These are phyloP conservation scores for Nyssa sinensis DNA, from an alignment of 148 eudicot species.

Conservation along the genomic window DNA sequence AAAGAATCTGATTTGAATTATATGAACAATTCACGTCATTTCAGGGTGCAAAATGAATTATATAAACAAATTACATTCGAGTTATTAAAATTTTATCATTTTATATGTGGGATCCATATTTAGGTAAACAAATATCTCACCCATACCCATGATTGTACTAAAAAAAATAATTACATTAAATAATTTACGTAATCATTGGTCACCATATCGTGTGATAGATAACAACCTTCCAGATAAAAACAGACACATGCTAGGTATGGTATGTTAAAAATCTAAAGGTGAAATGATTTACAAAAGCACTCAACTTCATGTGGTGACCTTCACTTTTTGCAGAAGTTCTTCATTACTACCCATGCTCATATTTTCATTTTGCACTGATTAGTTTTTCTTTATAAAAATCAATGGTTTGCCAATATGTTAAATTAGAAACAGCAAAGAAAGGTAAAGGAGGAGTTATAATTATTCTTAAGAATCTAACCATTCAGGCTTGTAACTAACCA, in stretches of 20 bases:
- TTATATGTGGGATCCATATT: too few relatives aligned
- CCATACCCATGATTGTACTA: too few relatives aligned
- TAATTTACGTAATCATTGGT: constrained; percentile 18
- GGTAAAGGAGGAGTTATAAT: background rate
- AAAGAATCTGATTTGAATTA: too few relatives aligned
- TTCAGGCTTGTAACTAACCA: constrained; percentile 19
- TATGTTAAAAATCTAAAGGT: constrained; percentile 18
- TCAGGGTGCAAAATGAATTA: too few relatives aligned
- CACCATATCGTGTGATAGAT: constrained; percentile 4
- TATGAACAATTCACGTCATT: too few relatives aligned
- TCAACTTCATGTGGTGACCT: background rate
- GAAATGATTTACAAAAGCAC: constrained; percentile 20
- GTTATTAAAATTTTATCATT: too few relatives aligned
- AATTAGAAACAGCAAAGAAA: background rate
- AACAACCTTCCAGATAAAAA: background rate
- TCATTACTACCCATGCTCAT: background rate
- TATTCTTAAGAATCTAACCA: constrained; percentile 13
- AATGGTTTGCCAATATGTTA: background rate
- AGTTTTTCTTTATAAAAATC: background rate
- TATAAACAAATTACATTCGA: too few relatives aligned
- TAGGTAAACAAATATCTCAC: too few relatives aligned
- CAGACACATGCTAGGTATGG: constrained; percentile 6
- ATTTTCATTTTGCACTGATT: background rate
- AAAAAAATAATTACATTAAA: too few relatives aligned
- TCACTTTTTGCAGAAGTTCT: background rate